Conservation (phyloP, 768 basidiomycete genomes). For the Mycena floridula region DNA sequence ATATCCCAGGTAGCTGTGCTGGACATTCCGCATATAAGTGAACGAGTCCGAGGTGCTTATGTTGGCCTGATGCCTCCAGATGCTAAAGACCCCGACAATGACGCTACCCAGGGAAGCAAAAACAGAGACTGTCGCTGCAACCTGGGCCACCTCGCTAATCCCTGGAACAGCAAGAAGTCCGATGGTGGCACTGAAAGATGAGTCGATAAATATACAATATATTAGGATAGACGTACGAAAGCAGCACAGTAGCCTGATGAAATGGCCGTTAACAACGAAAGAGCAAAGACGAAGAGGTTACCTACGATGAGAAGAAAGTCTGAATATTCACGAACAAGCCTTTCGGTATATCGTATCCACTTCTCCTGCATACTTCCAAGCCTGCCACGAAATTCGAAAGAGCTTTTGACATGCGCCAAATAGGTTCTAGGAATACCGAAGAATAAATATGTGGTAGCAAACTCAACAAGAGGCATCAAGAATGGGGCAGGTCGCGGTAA, state of each 20-base stretch:
- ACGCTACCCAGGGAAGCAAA: conserved; percentile 50
- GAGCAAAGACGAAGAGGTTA: conserved; percentile 1
- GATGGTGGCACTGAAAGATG: conserved; percentile 37
- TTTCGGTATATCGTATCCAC: conserved; percentile 44
- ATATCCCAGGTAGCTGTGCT: conserved; percentile 36
- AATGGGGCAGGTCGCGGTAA: conserved; percentile 16
- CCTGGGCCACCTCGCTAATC: conserved; percentile 25
- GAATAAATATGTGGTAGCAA: conserved; percentile 37
- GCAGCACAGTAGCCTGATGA: conserved; percentile 44
- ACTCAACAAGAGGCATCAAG: conserved; percentile 25
- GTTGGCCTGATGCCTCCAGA: conserved; percentile 50
- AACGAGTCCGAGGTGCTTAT: conserved; percentile 41
- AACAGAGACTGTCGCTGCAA: conserved; percentile 38
- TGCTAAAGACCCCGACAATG: conserved; percentile 48
- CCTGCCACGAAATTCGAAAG: conserved; percentile 44
- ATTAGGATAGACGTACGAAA: conserved; percentile 32
- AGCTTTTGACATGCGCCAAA: conserved; percentile 39
- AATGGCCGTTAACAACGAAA: neutral
- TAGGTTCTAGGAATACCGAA: conserved; percentile 51
- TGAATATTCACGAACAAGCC: conserved; percentile 48
- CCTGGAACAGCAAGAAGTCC: conserved; percentile 40
- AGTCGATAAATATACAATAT: neutral
- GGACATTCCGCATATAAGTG: conserved; percentile 48
- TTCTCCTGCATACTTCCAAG: conserved; percentile 39
- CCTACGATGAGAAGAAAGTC: conserved; percentile 52